Evolutionary conservation across 805 yeast genomes (phyloP), one percentile per base, ranked within the genome.

Genomic region (Teunomyces tritomae): DNA sequence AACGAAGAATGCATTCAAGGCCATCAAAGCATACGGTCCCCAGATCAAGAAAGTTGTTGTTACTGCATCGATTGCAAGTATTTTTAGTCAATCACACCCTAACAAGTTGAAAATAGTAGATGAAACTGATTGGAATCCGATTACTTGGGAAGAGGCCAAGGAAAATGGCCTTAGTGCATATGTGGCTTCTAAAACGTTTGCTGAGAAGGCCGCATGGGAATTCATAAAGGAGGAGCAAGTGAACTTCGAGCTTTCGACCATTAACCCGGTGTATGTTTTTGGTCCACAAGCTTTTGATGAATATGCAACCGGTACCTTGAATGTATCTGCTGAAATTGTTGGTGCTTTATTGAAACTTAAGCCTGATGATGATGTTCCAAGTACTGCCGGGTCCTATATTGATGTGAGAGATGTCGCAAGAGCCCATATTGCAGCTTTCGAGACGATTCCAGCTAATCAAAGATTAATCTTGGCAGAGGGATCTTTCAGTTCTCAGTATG

Each of bases 161-260:
- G 51, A 47, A 20, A 72, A 76, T 53, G 64, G 71, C 2, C 52
- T 2, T 16, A 16, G 3, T 16, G 17, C 17, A 3, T 16, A 16
- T 16, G 17, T 16, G 17, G 17, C 17, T 58, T 79, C 86, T 11
- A 82, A 82, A 62, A 79, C 76, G 36, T 74, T 76, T 50, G 85
- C 87, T 13, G 88, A 84, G 57, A 63, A 66, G 43, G 75, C 79
- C 1, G 86, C 85, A 3, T 82, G 89, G 84, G 74, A 78, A 4
- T 74, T 68, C 14, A 67, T 78, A 43, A 56, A 71, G 20, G 51
- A 61, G 24, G 32, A 45, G 20, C 41, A 44, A 6, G 50, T 50
- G 20, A 30, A 34, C 36, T 52, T 48, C 29, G 35, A 45, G 24
- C 20, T 71, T 29, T 45, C 62, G 2, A 55, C 65, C 2, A 67